Conservation (phyloP, 1,139 yeast genomes). For the Pichia sp. region DNA sequence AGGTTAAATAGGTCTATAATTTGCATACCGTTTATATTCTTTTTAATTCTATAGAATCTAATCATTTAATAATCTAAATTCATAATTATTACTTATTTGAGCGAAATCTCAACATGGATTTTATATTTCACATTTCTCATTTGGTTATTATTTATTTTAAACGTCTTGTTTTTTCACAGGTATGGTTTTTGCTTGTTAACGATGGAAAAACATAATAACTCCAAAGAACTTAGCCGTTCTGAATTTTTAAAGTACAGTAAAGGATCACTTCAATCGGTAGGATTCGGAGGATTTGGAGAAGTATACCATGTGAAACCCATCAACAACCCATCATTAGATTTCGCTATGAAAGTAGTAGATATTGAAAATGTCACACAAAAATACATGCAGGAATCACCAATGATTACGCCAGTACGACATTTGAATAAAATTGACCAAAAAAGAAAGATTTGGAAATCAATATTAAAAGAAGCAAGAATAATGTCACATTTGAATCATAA, state of each 20-base stretch:
- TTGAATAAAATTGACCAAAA: neutral
- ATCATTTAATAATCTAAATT: no score
- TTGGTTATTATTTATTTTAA: no score
- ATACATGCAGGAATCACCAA: slow-evolving; percentile 23
- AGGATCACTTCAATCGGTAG: slow-evolving; percentile 32
- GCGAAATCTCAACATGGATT: no score
- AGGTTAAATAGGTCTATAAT: no score
- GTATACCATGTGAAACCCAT: slow-evolving; percentile 59
- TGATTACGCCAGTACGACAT: slow-evolving; percentile 6
- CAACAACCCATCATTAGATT: slow-evolving; percentile 51
- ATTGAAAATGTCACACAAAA: slow-evolving; percentile 36
- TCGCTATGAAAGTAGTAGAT: slow-evolving; percentile 80
- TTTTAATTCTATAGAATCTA: no score
- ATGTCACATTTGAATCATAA: slow-evolving; percentile 76
- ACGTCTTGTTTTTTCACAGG: no score
- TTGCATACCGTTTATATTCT: neutral
- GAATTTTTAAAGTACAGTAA: slow-evolving; percentile 1
- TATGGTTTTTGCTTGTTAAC: no score
- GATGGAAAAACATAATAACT: no score
- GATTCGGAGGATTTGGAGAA: slow-evolving; percentile 75
- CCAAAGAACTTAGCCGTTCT: neutral
- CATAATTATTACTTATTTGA: no score
- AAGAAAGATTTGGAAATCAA: slow-evolving; percentile 9
- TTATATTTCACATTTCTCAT: no score
- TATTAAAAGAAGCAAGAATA: slow-evolving; percentile 79